A percentile compares a stretch with the other conserved stretches of the same genome.
Evolutionary conservation across 2,329 filamentous ascomycete species (phyloP).

Genomic region (Amauroascus niger): DNA sequence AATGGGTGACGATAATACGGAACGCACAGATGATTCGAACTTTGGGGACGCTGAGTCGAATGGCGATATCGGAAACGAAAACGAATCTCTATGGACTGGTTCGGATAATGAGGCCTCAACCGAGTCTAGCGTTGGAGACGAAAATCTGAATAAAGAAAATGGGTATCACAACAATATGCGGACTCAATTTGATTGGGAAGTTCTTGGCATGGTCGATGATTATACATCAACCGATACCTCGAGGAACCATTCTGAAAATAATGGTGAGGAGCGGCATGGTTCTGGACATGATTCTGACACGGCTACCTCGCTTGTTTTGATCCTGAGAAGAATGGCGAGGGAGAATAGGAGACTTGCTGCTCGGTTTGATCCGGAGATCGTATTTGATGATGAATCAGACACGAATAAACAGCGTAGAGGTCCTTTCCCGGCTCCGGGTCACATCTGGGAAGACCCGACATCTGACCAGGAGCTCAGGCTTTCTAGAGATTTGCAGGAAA

Average conservation of each 20-base stretch:
- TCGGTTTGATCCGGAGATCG: conserved; percentile 2
- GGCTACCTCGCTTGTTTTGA: not conserved
- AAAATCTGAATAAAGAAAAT: not conserved
- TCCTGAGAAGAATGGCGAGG: not conserved
- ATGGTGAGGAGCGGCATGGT: not conserved
- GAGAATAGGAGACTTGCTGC: not conserved
- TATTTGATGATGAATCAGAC: not conserved
- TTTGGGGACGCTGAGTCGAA: conserved; percentile 15
- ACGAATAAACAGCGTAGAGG: not conserved
- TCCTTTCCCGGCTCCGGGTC: conserved; percentile 2
- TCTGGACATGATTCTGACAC: not conserved
- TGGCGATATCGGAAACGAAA: conserved; percentile 3
- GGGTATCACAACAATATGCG: not conserved
- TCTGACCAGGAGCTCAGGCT: not conserved
- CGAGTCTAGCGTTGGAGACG: not conserved
- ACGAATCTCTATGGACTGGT: not conserved
- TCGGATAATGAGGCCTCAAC: not conserved
- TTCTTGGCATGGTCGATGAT: not conserved
- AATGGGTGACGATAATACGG: not conserved
- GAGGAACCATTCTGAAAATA: not conserved
- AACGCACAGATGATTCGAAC: conserved; percentile 4
- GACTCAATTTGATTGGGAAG: not conserved
- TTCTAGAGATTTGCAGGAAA: not conserved
- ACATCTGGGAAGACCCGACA: conserved; percentile 11
- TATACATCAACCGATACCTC: not conserved